phyloP scores from a whole-genome alignment of 352 stramenopile genomes.

The Globisporangium cylindrosporum region DNA sequence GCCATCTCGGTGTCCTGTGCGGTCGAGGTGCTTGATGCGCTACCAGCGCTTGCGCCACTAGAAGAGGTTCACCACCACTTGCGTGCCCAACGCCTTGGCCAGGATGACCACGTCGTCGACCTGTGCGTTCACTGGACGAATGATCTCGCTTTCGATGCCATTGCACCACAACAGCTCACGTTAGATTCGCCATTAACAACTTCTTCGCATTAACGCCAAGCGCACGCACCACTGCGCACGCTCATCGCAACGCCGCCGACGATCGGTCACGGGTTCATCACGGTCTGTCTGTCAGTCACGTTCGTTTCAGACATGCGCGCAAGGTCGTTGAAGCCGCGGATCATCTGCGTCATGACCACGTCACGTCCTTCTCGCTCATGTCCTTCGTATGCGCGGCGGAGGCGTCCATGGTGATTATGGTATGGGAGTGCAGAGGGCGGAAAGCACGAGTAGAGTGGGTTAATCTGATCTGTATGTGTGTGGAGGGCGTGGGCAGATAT shows the following conservation, averaged over 20 bases:
- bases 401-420: conserved; percentile 36
- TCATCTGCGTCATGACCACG: conserved; percentile 94
- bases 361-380: conserved; percentile 90
- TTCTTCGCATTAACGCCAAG: background rate
- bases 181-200: background rate
- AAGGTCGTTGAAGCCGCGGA: conserved; percentile 92
- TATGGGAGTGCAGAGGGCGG: background rate
- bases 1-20: conserved; percentile 81
- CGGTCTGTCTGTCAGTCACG: conserved; percentile 93
- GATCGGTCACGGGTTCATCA: conserved; percentile 95
- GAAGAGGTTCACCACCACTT: conserved; percentile 92
- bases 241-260: conserved; percentile 93
- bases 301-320: conserved; percentile 84
- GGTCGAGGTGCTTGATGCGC: conserved; percentile 63
- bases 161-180: background rate
- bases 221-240: conserved; percentile 56
- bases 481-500: background rate
- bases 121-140: conserved; percentile 87
- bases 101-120: conserved; percentile 90
- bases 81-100: conserved; percentile 93
- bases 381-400: conserved; percentile 56
- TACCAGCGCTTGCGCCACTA: conserved; percentile 89
- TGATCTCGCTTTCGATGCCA: conserved; percentile 69
- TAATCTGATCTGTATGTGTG: background rate
- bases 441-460: background rate